Evolutionary conservation across 2,329 filamentous ascomycete genomes (phyloP), one percentile per base, ranked within the genome.

Genomic region (Hyphodiscus sp.): DNA sequence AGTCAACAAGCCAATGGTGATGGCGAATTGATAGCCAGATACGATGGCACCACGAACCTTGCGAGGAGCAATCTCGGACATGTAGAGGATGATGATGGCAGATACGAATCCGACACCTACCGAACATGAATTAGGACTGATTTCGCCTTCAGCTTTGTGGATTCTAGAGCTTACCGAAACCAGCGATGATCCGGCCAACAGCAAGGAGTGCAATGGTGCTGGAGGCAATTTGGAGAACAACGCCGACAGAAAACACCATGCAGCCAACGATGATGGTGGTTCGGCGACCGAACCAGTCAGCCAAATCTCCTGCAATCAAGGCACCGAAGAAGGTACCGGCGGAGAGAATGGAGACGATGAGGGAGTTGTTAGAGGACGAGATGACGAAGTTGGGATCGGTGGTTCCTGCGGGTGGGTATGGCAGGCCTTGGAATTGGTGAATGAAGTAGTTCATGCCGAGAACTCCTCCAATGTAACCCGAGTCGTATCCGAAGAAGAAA

Each of bases 21-120:
- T 85, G 70, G 83, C 89, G 76, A 91, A 91, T 68, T 91, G 87
- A 74, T 91, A 91, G 5, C 86, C 86, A 1, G 86, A 81, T 16
- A 92, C 88, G 49, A 91, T 79, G 51, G 87, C 84, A 66, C 87
- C 87, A 66, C 88, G 82, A 60, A 94, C 85, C 70, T 87, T 89
- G 70, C 79, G 80, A 54, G 86, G 85, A 58, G 73, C 72, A 57
- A 73, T 73, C 61, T 75, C 53, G 55, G 63, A 55, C 87, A 94
- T 92, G 80, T 94, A 91, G 57, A 91, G 76, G 67, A 91, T 89
- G 70, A 91, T 83, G 65, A 90, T 83, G 64, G 87, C 86, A 9
- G 86, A 89, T 62, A 88, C 86, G 68, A 90, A 90, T 67, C 87
- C 88, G 64, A 91, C 86, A 76, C 33, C 33, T 38, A 10, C 4